Evolutionary conservation across 2,329 filamentous ascomycete genomes (phyloP), one percentile per base, ranked within the genome.

Genomic region (Colletotrichum truncatum): DNA sequence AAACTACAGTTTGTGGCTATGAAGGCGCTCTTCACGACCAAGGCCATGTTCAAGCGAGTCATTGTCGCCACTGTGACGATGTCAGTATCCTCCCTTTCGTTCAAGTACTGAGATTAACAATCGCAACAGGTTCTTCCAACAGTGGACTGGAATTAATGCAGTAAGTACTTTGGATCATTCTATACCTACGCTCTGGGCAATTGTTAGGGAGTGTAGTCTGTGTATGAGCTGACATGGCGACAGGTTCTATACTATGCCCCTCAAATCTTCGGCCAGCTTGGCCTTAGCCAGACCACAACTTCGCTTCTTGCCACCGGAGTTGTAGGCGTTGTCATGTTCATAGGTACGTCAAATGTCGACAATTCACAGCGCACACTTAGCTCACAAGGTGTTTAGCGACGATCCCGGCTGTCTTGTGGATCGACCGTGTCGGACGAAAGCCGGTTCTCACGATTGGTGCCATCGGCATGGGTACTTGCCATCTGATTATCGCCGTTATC

Each of bases 401-500:
- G 0, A 86, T 92, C 28, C 89, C 89, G 0, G 85, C 89, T 0
- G 88, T 92, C 2, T 78, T 91, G 4, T 91, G 85, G 73, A 86
- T 91, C 64, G 89, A 92, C 71, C 84, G 85, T 26, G 75, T 89
- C 4, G 89, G 89, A 7, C 84, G 89, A 14, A 89, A 89, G 71
- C 87, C 88, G 0, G 82, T 90, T 1, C 80, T 91, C 1, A 83
- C 85, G 3, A 78, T 88, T 16, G 90, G 91, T 11, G 90, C 89
- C 0, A 79, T 92, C 16, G 90, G 89, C 8, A 93, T 93, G 90
- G 88, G 53, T 4, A 68, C 83, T 4, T 92, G 88, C 71, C 91
- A 93, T 73, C 86, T 93, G 69, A 90, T 93, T 70, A 89, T 93
- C 60, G 90, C 90, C 1, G 82, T 87, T 38, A 91, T 93, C 63